These are phyloP conservation scores for Thermomyces lanuginosus DNA, from an alignment of 2,329 filamentous ascomycete genomes.

Conservation along the genomic window DNA sequence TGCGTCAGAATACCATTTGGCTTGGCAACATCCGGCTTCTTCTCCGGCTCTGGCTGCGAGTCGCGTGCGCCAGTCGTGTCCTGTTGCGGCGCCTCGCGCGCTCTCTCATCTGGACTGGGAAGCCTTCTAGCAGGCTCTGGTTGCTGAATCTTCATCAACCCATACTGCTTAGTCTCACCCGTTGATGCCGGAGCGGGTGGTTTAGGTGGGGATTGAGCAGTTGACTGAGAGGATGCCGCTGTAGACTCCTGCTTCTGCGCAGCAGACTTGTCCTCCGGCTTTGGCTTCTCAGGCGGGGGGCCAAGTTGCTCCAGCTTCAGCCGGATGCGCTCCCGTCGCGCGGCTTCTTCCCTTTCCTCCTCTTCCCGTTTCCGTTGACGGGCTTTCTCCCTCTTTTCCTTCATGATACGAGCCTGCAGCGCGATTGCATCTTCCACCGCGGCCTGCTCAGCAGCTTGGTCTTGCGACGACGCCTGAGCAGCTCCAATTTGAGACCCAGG, in stretches of 20 bases:
- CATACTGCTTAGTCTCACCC: slow-evolving; percentile 43
- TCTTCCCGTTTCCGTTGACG: slow-evolving; percentile 39
- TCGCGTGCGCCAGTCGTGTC: slow-evolving; percentile 14
- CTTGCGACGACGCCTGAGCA: slow-evolving; percentile 8
- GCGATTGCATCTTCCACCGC: slow-evolving; percentile 29
- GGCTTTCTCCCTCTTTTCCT: slow-evolving; percentile 41
- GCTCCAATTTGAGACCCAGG: slow-evolving; percentile 9
- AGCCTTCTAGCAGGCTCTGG: slow-evolving; percentile 36
- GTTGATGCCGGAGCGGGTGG: slow-evolving; percentile 41
- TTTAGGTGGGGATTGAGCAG: slow-evolving; percentile 38
- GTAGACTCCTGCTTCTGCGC: slow-evolving; percentile 12
- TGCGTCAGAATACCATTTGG: slow-evolving; percentile 16
- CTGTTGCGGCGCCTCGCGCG: slow-evolving; percentile 19
- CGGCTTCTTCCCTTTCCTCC: slow-evolving; percentile 40
- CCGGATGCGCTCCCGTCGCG: slow-evolving; percentile 40
- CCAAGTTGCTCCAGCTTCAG: slow-evolving; percentile 40
- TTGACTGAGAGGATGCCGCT: slow-evolving; percentile 8
- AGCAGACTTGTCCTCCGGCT: slow-evolving; percentile 13
- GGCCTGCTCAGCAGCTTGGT: slow-evolving; percentile 5
- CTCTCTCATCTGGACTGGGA: slow-evolving; percentile 19
- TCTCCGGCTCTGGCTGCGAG: slow-evolving; percentile 9
- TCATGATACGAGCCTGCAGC: slow-evolving; percentile 45
- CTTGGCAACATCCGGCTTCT: slow-evolving; percentile 9
- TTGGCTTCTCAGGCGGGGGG: slow-evolving; percentile 18
- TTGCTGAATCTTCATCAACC: slow-evolving; percentile 46